Evolutionary conservation across 176 grass and related monocot genomes (phyloP).

Genomic region (Bonia amplexicaulis): DNA sequence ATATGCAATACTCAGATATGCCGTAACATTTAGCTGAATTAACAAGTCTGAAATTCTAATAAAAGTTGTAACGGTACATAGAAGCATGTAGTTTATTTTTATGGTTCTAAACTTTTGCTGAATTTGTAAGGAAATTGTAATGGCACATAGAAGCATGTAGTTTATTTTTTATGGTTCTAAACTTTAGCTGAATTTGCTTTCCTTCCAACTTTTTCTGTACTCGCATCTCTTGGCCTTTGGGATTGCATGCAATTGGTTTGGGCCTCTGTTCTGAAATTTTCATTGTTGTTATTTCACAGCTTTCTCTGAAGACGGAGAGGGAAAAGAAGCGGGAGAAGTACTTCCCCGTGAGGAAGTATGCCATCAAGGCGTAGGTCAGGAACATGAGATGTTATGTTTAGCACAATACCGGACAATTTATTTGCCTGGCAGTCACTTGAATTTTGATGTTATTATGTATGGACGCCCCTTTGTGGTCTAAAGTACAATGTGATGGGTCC

Average conservation of each 20-base stretch:
- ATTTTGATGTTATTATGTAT: constrained; percentile 20
- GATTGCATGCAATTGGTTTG: neutral
- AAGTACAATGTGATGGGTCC: neutral
- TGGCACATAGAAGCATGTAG: too few relatives aligned
- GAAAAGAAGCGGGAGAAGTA: constrained; percentile 51
- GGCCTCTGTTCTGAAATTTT: neutral
- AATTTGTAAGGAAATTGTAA: too few relatives aligned
- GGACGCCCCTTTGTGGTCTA: neutral
- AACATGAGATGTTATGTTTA: neutral
- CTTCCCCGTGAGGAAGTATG: constrained; percentile 47
- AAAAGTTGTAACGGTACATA: neutral
- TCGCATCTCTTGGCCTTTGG: neutral
- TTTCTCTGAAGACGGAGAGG: constrained; percentile 48
- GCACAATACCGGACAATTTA: neutral
- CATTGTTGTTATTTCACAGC: neutral
- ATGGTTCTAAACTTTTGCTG: too few relatives aligned
- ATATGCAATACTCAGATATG: neutral
- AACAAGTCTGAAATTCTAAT: neutral
- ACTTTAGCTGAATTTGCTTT: neutral
- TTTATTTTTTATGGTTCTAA: neutral
- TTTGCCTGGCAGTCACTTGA: neutral
- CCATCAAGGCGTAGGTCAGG: constrained; percentile 33
- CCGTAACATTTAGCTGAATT: too few relatives aligned
- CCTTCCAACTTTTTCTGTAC: neutral
- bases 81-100: neutral